Evolutionary conservation across 768 basidiomycete species (phyloP).

Genomic region (Cubamyces lactineus): DNA sequence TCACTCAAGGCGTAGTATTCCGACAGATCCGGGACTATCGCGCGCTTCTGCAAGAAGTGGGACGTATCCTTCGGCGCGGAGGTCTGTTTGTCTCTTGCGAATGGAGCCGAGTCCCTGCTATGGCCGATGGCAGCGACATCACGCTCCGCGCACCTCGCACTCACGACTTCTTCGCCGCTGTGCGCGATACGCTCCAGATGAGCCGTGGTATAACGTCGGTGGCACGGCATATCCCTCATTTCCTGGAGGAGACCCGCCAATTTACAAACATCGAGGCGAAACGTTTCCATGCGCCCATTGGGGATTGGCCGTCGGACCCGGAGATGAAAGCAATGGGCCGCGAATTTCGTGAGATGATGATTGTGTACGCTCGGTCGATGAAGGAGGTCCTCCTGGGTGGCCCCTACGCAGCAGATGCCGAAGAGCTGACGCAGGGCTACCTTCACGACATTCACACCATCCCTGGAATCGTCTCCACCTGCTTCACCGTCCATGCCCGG

Average conservation of each 20-base stretch:
- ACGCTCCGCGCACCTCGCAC: constrained; percentile 27
- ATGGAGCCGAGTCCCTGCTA: constrained; percentile 49
- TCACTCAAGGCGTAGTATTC: constrained; percentile 13
- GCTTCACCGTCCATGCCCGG: constrained; percentile 53
- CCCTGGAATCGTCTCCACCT: constrained; percentile 51
- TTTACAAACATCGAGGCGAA: constrained; percentile 47
- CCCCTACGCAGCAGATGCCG: constrained; percentile 34
- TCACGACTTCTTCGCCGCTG: constrained; percentile 39
- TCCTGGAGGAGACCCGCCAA: constrained; percentile 39
- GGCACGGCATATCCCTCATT: constrained; percentile 41
- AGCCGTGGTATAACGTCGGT: constrained; percentile 44
- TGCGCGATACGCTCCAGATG: constrained; percentile 41
- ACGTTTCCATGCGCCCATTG: constrained; percentile 54
- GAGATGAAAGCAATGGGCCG: constrained; percentile 43
- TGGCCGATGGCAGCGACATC: constrained; percentile 35
- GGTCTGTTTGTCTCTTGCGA: constrained; percentile 73
- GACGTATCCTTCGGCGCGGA: constrained; percentile 68
- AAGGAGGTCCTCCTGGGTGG: constrained; percentile 49
- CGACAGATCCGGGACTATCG: constrained; percentile 59
- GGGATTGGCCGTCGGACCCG: constrained; percentile 50
- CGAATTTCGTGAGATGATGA: constrained; percentile 43
- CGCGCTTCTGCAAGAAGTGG: constrained; percentile 56
- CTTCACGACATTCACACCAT: constrained; percentile 50
- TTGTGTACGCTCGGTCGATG: constrained; percentile 51
- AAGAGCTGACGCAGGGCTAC: constrained; percentile 45